Conservation (phyloP, 139 green algal genomes). For the Pseudopediastrum boryanum region DNA sequence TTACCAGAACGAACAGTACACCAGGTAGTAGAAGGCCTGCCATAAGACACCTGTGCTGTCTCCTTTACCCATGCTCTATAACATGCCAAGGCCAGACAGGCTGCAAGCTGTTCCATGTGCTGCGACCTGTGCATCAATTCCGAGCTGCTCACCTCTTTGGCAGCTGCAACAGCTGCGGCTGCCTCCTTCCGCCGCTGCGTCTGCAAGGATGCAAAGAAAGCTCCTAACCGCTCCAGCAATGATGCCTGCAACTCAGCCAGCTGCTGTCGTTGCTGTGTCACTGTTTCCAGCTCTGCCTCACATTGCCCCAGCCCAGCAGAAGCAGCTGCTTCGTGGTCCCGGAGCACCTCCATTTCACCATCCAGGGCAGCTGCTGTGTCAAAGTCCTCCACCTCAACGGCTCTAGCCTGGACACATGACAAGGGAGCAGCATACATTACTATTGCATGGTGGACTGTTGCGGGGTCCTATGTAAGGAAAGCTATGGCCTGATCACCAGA, state of each 20-base stretch:
- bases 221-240: constrained; percentile 3
- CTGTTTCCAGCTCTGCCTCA: background rate
- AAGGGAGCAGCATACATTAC: too few relatives aligned
- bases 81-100: too few relatives aligned
- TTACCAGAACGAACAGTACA: too few relatives aligned
- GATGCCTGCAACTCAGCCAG: background rate
- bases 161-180: constrained; percentile 16
- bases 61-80: too few relatives aligned
- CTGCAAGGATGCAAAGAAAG: constrained; percentile 12
- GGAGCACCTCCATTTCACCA: constrained; percentile 31
- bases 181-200: constrained; percentile 23
- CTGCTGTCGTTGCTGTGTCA: constrained; percentile 28
- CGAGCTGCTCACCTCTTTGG: constrained; percentile 14
- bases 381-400: constrained; percentile 62
- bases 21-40: too few relatives aligned
- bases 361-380: constrained; percentile 53
- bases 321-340: background rate
- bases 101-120: too few relatives aligned
- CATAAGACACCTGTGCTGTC: too few relatives aligned
- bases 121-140: too few relatives aligned
- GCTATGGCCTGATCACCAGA: too few relatives aligned
- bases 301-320: background rate
- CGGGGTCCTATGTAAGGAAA: too few relatives aligned
- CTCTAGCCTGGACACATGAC: constrained; percentile 48
- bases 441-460: too few relatives aligned